Evolutionary conservation across 2,329 filamentous ascomycete species (phyloP).

Genomic region (Ilyonectria robusta): DNA sequence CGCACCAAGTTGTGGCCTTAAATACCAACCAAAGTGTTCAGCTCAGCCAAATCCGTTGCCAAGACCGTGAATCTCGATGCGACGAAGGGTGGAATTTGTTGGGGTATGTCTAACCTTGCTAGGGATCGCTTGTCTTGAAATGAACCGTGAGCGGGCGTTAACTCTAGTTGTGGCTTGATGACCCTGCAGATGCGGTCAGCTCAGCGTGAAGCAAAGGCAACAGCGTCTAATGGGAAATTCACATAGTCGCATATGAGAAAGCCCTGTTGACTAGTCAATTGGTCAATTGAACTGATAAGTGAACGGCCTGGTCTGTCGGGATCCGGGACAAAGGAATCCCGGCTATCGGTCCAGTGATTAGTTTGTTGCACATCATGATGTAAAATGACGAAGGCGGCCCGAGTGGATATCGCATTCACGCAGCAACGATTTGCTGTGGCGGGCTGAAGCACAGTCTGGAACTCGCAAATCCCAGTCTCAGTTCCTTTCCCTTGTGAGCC

Average conservation of each 20-base stretch:
- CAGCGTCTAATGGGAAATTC: no score
- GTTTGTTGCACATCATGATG: background rate
- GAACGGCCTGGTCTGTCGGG: no score
- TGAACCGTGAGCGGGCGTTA: constrained; percentile 3
- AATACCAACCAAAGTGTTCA: background rate
- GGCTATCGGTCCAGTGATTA: background rate
- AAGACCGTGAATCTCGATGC: background rate
- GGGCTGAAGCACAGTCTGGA: background rate
- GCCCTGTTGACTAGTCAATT: no score
- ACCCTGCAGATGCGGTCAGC: background rate
- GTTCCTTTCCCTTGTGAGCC: background rate
- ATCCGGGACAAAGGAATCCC: background rate
- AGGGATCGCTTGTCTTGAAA: background rate
- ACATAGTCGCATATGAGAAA: background rate
- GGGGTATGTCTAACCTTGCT: constrained; percentile 1
- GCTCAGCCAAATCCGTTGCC: background rate
- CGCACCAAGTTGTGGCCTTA: background rate
- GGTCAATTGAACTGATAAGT: no score
- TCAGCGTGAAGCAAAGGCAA: no score
- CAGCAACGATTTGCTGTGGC: no score
- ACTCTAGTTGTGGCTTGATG: background rate
- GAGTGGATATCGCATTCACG: background rate
- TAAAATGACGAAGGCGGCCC: background rate
- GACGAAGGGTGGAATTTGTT: background rate
- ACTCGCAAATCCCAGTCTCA: background rate